Evolutionary conservation across 2,329 filamentous ascomycete species (phyloP), one percentile per base, ranked within the genome.

Genomic region (Tolypocladium tropicale): DNA sequence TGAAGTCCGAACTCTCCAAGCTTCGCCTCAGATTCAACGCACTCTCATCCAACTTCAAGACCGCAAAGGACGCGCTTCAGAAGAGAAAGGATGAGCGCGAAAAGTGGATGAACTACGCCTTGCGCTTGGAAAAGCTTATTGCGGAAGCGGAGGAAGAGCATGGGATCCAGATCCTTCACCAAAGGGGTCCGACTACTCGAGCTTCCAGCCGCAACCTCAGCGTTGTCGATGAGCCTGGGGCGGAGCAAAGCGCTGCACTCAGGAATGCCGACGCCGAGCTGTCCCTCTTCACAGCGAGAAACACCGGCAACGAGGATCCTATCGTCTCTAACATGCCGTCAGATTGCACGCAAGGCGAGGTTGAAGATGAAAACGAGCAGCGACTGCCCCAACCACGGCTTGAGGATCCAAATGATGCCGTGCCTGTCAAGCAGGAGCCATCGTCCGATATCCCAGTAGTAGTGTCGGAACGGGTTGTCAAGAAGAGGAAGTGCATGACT

Each of bases 401-500:
- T 9, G 41, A 58, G 4, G 53, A 57, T 18, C 55, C 58, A 6
- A 36, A 41, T 1, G 59, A 53, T 4, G 23, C 57, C 6, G 57
- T 61, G 9, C 36, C 43, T 5, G 62, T 82, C 28, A 82, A 83
- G 61, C 56, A 68, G n/a, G 80, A 83, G 58, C 76, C 76, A 2
- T 79, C 77, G 5, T 84, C 81, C 0, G 80, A 83, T 56, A 64
- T 63, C 2, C 78, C 76, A 0, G 67, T 82, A 2, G 62, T 84
- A 6, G 66, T 83, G 2, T 80, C 73, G 4, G 79, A 80, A 58
- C 75, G 78, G 16, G 63, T 64, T 21, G 64, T 82, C 1, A 73
- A 73, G 50, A 82, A 80, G 60, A 71, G 78, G 52, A 80, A 75
- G 60, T 64, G 69, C 11, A 60, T 64, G 39, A 52, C 52, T 18